Base-by-base conservation (phyloP, 768 basidiomycete species). In the Infundibulicybe gibba region DNA sequence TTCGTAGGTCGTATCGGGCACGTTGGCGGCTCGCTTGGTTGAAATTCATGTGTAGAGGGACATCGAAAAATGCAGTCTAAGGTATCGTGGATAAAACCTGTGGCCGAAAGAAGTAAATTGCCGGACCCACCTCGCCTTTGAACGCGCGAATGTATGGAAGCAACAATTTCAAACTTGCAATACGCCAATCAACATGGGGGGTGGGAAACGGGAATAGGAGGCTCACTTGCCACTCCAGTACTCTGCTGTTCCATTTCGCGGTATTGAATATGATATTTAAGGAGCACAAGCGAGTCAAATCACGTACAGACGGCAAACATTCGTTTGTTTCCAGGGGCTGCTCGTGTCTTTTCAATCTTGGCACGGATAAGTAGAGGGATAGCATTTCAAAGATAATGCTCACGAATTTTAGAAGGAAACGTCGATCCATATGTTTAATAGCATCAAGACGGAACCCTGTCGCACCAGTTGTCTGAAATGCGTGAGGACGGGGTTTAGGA, bases 61-160 rank as follows among this genome's bases (percentile, higher is more conserved):
- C 90, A 60, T 97, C 94, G 53, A 97, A 97, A 59, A 95, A 91
- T 0, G 92, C 76, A 10, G 87, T 81, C 85, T 95, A 63, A 31
- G 49, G 45, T 16, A 31, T 12, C 14, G 8, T 25, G 12, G 13
- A 21, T 32, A 41, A 19, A 45, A 6, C 13, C 4, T 19, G 2
- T 12, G 37, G 32, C 11, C 21, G 44, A 11, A 32, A 40, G 41
- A 16, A 6, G 48, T 41, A 43, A 50, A 51, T 30, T 45, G 37
- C 43, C 4, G 17, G 14, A 47, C 67, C 45, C 50, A 87, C 88
- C 63, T 86, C 73, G 52, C 88, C 87, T 62, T 75, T 68, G 59
- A 88, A 81, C 15, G 70, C 71, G 35, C 71, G 69, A 47, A 89
- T 75, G 53, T 82, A 85, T 2, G 78, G 74, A 37, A 83, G 47